Percentiles rank a stretch among this genome's conserved stretches.
These are phyloP conservation scores for Beauveria asiatica DNA, from an alignment of 2,329 filamentous ascomycete species.

Conservation along the genomic window DNA sequence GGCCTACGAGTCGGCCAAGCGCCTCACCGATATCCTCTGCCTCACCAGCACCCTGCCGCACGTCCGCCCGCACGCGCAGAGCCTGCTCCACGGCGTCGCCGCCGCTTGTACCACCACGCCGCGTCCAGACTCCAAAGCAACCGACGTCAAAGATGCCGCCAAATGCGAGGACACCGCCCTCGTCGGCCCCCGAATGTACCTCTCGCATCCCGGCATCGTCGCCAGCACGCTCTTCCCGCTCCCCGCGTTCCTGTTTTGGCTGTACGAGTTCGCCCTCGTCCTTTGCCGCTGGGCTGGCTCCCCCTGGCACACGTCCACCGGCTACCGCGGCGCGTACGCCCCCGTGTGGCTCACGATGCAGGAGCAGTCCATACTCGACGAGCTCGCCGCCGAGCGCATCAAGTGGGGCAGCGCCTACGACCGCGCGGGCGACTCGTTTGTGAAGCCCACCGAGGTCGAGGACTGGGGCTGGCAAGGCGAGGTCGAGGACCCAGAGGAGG, in stretches of 20 bases:
- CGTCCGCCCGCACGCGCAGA: conserved; percentile 44
- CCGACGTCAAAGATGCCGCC: conserved; percentile 14
- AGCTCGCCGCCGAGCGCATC: conserved; percentile 40
- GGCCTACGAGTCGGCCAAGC: conserved; percentile 82
- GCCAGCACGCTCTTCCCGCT: conserved; percentile 75
- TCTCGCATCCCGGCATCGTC: conserved; percentile 81
- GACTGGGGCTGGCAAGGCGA: conserved; percentile 72
- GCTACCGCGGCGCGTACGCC: conserved; percentile 68
- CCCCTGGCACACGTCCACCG: conserved; percentile 74
- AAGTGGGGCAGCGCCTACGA: conserved; percentile 84
- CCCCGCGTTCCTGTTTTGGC: conserved; percentile 56
- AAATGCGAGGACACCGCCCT: conserved; percentile 12
- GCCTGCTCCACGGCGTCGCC: conserved; percentile 41
- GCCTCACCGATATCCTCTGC: conserved; percentile 75
- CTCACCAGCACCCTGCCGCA: conserved; percentile 63
- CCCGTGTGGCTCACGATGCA: conserved; percentile 72
- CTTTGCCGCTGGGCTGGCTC: conserved; percentile 71
- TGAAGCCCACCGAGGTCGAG: conserved; percentile 73
- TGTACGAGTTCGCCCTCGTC: conserved; percentile 61
- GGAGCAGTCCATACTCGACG: conserved; percentile 52
- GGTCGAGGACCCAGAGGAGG: conserved; percentile 38
- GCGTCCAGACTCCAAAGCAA: background rate
- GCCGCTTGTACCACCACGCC: conserved; percentile 14
- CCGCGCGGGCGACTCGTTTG: conserved; percentile 45
- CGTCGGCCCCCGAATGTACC: conserved; percentile 55